Evolutionary conservation across 495 filamentous ascomycete species (phyloP).

Genomic region (Aspergillus ellipticus): DNA sequence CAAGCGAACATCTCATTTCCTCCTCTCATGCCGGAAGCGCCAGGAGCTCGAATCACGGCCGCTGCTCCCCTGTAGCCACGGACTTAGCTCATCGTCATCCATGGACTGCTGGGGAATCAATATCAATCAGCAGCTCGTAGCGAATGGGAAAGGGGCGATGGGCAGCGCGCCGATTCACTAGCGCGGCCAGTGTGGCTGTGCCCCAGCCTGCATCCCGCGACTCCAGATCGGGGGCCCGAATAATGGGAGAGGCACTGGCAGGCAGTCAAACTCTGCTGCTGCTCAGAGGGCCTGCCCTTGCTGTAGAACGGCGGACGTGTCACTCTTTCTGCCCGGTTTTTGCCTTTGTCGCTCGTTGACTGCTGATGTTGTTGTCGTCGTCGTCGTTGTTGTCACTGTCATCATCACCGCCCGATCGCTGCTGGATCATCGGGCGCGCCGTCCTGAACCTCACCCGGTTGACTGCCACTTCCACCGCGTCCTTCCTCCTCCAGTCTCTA

Average conservation of each 20-base stretch:
- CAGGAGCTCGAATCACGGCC: not conserved
- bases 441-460: too few species aligned
- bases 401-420: too few species aligned
- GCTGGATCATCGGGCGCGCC: too few species aligned
- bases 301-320: not conserved
- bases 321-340: not conserved
- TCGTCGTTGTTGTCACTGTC: not conserved
- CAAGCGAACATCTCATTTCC: not conserved
- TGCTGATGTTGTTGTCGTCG: not conserved
- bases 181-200: not conserved
- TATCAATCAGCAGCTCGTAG: not conserved
- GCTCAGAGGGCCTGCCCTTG: not conserved
- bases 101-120: not conserved
- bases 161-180: not conserved
- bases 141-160: not conserved
- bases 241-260: not conserved
- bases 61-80: not conserved
- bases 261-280: too few species aligned
- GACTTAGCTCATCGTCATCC: not conserved
- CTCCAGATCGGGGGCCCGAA: too few species aligned
- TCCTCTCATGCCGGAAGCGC: not conserved
- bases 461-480: too few species aligned
- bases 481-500: not conserved
- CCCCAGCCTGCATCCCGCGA: too few species aligned
- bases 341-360: slow-evolving; percentile 3